Percentiles rank a stretch among this genome's conserved stretches.
phyloP scores from a whole-genome alignment of 164 flowering plant species.

The Santalum album region DNA sequence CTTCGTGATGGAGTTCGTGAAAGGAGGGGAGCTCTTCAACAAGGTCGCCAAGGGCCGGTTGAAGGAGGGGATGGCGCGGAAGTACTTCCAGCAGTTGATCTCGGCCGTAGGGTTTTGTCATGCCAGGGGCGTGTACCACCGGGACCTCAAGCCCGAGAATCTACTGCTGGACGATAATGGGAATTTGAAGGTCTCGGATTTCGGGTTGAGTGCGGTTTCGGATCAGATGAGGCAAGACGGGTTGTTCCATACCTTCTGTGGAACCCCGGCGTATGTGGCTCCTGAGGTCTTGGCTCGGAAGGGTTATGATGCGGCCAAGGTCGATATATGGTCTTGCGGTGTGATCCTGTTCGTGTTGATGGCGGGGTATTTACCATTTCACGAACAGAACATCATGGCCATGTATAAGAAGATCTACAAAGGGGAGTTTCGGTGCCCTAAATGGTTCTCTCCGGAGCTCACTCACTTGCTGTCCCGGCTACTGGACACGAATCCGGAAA shows the following conservation, averaged over 20 bases:
- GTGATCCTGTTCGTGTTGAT: constrained; percentile 63
- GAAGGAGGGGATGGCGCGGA: constrained; percentile 58
- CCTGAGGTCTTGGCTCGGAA: constrained; percentile 65
- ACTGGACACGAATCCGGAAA: constrained; percentile 58
- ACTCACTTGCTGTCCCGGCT: constrained; percentile 25
- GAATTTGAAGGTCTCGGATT: constrained; percentile 61
- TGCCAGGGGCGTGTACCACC: constrained; percentile 65
- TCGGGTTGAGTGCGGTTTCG: constrained; percentile 65
- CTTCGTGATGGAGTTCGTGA: constrained; percentile 74
- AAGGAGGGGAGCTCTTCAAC: constrained; percentile 70
- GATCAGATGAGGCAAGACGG: constrained; percentile 79
- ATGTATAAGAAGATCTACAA: constrained; percentile 76
- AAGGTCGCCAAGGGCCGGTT: constrained; percentile 69
- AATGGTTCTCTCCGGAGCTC: constrained; percentile 67
- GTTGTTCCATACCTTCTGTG: constrained; percentile 71
- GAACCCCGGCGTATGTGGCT: constrained; percentile 80
- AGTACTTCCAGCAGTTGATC: constrained; percentile 67
- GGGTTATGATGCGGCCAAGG: constrained; percentile 71
- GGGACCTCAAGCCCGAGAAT: constrained; percentile 77
- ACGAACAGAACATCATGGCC: constrained; percentile 59
- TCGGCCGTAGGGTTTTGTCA: constrained; percentile 77
- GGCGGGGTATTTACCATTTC: constrained; percentile 75
- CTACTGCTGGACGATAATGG: constrained; percentile 64
- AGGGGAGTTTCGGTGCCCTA: constrained; percentile 65
- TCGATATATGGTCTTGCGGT: constrained; percentile 78